These are phyloP conservation scores for Petunia axillaris DNA, from an alignment of 257 asterid species.

Conservation along the genomic window DNA sequence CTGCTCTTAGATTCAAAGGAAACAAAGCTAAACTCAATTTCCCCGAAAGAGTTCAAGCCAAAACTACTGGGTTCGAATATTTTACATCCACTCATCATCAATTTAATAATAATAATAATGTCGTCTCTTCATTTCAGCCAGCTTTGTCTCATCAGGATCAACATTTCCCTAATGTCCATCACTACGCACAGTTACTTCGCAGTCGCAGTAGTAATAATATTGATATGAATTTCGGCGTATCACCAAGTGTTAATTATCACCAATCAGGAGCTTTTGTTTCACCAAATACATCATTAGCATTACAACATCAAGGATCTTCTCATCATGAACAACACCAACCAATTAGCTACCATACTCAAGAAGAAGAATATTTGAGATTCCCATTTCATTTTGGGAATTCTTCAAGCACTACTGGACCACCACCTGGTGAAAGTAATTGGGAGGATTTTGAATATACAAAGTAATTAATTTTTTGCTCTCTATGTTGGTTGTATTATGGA, in stretches of 20 bases:
- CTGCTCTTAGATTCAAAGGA: constrained; percentile 29
- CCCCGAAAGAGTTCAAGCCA: constrained; percentile 25
- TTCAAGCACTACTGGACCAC: constrained; percentile 15
- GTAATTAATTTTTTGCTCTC: background rate
- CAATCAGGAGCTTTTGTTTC: background rate
- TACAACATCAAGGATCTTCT: background rate
- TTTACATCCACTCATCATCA: constrained; percentile 9
- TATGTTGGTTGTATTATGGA: no score
- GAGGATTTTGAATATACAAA: constrained; percentile 1
- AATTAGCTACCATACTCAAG: background rate
- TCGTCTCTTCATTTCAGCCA: background rate
- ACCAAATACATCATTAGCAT: background rate
- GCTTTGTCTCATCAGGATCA: constrained; percentile 8
- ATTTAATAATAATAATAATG: background rate
- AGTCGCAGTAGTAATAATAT: background rate
- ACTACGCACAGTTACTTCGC: background rate
- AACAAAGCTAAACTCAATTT: constrained; percentile 29
- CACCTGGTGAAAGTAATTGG: constrained; percentile 15
- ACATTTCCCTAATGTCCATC: constrained; percentile 20
- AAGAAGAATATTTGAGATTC: constrained; percentile 6
- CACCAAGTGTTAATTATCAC: background rate
- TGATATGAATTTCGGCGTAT: constrained; percentile 20
- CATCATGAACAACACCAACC: background rate
- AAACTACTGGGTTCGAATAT: background rate
- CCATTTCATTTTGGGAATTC: constrained; percentile 14